Percentiles rank a stretch among this genome's conserved stretches.
phyloP scores from a whole-genome alignment of 495 filamentous ascomycete genomes.

The Hypoxylon lienhwacheense region DNA sequence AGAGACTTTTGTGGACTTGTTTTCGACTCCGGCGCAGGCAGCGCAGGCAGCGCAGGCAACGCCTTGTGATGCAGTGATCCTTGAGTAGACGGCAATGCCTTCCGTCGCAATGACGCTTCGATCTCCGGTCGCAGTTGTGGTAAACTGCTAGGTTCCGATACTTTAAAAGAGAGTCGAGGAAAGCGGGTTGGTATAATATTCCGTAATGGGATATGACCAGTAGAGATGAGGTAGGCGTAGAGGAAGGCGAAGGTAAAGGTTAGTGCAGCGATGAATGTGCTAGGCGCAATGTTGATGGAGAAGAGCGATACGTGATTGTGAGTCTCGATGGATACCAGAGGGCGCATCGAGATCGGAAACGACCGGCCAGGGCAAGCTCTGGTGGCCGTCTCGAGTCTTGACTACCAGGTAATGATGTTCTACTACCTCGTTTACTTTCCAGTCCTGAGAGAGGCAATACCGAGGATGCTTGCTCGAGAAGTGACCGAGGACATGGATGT shows the following conservation, averaged over 20 bases:
- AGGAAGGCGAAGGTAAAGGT: conserved; percentile 54
- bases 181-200: conserved; percentile 27
- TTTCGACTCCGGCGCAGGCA: conserved; percentile 26
- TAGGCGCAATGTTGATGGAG: conserved; percentile 56
- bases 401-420: not conserved
- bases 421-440: no score
- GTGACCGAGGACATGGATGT: no score
- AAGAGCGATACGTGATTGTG: conserved; percentile 54
- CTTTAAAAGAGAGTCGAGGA: conserved; percentile 21
- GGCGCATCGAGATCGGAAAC: conserved; percentile 46
- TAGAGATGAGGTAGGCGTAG: conserved; percentile 50
- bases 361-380: conserved; percentile 18
- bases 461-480: no score
- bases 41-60: conserved; percentile 33
- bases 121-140: conserved; percentile 14
- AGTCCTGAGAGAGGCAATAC: no score
- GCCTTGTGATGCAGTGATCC: conserved; percentile 18
- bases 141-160: conserved; percentile 3
- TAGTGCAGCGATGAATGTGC: conserved; percentile 54
- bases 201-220: conserved; percentile 34
- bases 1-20: conserved; percentile 42
- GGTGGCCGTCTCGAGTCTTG: conserved; percentile 19
- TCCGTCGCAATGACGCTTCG: conserved; percentile 9
- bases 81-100: not conserved
- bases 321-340: conserved; percentile 56